A percentile compares a stretch with the other conserved stretches of the same genome.
These are phyloP conservation scores for Melampsora larici-populina DNA, from an alignment of 1,284 basidiomycete genomes.

Conservation along the genomic window DNA sequence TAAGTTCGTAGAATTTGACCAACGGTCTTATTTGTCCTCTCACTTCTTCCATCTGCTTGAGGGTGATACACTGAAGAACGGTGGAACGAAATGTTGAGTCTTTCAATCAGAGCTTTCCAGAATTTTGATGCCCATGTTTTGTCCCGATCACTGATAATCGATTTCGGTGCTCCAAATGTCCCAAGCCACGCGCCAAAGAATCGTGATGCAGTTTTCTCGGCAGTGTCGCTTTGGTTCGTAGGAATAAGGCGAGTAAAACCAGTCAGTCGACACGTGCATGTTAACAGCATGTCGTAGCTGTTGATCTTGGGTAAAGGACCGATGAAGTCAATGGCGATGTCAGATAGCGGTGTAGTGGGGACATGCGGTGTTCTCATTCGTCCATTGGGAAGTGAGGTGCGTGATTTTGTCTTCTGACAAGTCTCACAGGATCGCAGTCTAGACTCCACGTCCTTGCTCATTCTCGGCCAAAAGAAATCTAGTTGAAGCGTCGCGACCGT, in stretches of 20 bases:
- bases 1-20: no score
- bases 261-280: background rate
- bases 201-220: background rate
- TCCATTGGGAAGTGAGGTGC: background rate
- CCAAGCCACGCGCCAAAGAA: background rate
- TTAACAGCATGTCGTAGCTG: background rate
- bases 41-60: conserved; percentile 1
- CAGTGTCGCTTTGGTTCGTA: background rate
- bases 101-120: background rate
- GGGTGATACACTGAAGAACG: background rate
- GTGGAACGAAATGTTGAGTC: background rate
- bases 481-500: no score
- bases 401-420: background rate
- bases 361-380: background rate
- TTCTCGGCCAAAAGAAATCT: background rate
- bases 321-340: conserved; percentile 1
- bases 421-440: background rate
- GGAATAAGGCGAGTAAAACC: background rate
- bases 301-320: background rate
- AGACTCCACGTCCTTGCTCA: background rate
- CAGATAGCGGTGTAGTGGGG: background rate
- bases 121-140: background rate
- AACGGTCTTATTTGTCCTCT: conserved; percentile 13
- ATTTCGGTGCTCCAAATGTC: background rate
- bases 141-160: no score